phyloP scores from a whole-genome alignment of 2,329 filamentous ascomycete genomes.

The Apiospora aurea region DNA sequence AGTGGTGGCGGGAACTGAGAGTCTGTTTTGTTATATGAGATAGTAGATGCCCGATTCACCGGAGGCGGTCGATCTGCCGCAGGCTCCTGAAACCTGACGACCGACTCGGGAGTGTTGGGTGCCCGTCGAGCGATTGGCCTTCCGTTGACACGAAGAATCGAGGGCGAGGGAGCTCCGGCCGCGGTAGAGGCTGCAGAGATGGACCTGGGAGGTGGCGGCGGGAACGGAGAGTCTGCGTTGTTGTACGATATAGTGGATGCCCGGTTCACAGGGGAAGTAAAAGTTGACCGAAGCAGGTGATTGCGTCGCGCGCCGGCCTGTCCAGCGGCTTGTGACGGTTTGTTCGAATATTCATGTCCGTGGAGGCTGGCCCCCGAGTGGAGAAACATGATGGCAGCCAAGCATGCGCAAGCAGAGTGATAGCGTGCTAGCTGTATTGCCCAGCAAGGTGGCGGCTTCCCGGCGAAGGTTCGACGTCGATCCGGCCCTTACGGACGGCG shows the following conservation, averaged over 20 bases:
- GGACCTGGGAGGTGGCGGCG: conserved; percentile 23
- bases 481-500: background rate
- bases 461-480: background rate
- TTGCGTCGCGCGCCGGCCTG: conserved; percentile 38
- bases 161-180: background rate
- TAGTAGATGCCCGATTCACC: conserved; percentile 35
- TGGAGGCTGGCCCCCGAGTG: conserved; percentile 66
- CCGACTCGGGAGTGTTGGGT: conserved; percentile 29
- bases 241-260: conserved; percentile 33
- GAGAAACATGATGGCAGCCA: conserved; percentile 58
- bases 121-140: conserved; percentile 5
- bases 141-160: conserved; percentile 17
- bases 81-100: conserved; percentile 35
- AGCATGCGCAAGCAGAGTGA: background rate
- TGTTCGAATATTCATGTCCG: conserved; percentile 63
- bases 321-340: conserved; percentile 43
- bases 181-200: background rate
- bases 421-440: conserved; percentile 1
- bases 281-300: conserved; percentile 39
- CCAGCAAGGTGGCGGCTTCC: conserved; percentile 19
- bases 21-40: conserved; percentile 30
- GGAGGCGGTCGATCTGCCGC: conserved; percentile 33
- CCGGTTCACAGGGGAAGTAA: conserved; percentile 37
- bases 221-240: conserved; percentile 29
- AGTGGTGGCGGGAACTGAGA: conserved; percentile 27